Percentiles rank a stretch among this genome's conserved stretches.
These are phyloP conservation scores for Paramecium pentaurelia DNA, from an alignment of 73 alveolate species.

Conservation along the genomic window DNA sequence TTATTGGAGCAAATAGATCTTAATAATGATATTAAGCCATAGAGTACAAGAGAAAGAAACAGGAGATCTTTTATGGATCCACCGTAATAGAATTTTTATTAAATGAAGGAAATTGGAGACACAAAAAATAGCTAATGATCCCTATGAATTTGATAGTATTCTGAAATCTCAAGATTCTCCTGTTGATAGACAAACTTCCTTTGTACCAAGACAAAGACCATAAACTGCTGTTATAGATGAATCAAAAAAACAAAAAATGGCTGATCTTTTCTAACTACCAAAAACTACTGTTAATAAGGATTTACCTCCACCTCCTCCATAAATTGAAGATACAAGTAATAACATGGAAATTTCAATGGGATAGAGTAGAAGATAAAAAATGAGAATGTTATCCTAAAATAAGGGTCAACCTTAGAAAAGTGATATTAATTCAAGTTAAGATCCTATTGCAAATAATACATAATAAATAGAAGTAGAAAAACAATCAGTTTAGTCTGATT, in stretches of 20 bases:
- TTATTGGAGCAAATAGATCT: neutral
- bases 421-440: slow-evolving; percentile 8
- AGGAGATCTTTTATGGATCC: neutral
- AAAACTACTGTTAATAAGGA: neutral
- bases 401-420: neutral
- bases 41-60: neutral
- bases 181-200: neutral
- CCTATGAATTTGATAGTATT: neutral
- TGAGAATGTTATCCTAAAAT: neutral
- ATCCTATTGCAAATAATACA: neutral
- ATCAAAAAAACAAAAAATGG: neutral
- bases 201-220: neutral
- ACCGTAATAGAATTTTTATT: neutral
- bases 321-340: neutral
- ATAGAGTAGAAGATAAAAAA: neutral
- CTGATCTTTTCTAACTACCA: neutral
- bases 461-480: slow-evolving; percentile 3
- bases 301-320: neutral
- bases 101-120: neutral
- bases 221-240: neutral
- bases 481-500: neutral
- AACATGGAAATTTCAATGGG: neutral
- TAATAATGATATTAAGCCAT: neutral
- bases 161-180: slow-evolving; percentile 7
- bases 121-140: neutral